These are phyloP conservation scores for Rickenella mellea DNA, from an alignment of 768 basidiomycete genomes.

Conservation along the genomic window DNA sequence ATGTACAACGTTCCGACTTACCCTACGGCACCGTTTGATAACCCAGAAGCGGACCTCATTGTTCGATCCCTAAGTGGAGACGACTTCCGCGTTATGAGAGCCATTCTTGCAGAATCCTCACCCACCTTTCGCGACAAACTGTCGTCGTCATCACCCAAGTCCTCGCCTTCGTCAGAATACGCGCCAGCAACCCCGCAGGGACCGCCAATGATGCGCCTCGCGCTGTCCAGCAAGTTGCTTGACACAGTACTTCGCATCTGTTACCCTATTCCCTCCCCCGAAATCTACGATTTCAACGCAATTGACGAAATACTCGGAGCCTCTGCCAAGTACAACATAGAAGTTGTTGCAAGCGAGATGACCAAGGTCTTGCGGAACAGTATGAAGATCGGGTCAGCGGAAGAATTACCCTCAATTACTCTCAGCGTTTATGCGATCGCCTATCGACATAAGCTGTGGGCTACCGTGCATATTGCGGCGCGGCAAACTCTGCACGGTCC, in stretches of 20 bases:
- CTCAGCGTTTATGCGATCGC: conserved; percentile 50
- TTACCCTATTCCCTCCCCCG: conserved; percentile 52
- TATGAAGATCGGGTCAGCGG: too few species aligned
- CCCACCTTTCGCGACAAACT: conserved; percentile 57
- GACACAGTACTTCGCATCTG: conserved; percentile 47
- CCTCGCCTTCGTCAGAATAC: too few species aligned
- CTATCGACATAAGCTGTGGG: conserved; percentile 51
- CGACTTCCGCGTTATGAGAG: conserved; percentile 53
- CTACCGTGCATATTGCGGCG: conserved; percentile 54
- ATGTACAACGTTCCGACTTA: too few species aligned
- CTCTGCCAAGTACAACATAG: conserved; percentile 58
- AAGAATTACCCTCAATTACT: conserved; percentile 38
- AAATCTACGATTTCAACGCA: conserved; percentile 40
- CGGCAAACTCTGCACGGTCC: conserved; percentile 45
- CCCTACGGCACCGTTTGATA: too few species aligned
- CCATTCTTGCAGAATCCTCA: conserved; percentile 54
- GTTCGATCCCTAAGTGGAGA: conserved; percentile 28
- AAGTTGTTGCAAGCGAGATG: conserved; percentile 32
- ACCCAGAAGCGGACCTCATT: conserved; percentile 42
- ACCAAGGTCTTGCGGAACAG: conserved; percentile 44
- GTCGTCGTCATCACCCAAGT: conserved; percentile 63
- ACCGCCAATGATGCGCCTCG: conserved; percentile 42
- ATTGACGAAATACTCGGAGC: conserved; percentile 40
- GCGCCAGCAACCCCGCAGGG: too few species aligned
- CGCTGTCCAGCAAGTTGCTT: conserved; percentile 38